phyloP scores from a whole-genome alignment of 2,329 filamentous ascomycete species.

The Coniosporium tulheliwenetii region DNA sequence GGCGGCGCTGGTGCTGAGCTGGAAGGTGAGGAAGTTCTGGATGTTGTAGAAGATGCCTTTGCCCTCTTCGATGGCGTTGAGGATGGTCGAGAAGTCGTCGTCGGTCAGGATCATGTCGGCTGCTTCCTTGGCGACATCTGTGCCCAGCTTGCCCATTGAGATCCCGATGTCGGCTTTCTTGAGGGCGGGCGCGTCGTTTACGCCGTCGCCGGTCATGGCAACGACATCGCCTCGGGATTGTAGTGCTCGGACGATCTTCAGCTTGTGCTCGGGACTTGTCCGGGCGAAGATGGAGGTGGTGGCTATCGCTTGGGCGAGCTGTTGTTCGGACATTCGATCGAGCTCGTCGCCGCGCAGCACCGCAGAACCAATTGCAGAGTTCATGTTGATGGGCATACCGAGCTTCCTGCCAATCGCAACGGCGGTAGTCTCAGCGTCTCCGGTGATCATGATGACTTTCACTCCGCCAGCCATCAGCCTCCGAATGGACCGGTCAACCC shows the following conservation, averaged over 20 bases:
- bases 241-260: constrained; percentile 87
- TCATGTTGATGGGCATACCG: constrained; percentile 72
- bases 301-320: constrained; percentile 70
- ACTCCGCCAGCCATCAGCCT: constrained; percentile 87
- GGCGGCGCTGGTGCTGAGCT: constrained; percentile 91
- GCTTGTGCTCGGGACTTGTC: constrained; percentile 92
- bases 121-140: constrained; percentile 92
- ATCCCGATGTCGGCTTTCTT: constrained; percentile 98
- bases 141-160: constrained; percentile 87
- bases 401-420: constrained; percentile 86
- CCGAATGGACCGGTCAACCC: constrained; percentile 77
- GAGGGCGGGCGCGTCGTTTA: constrained; percentile 90
- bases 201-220: constrained; percentile 96
- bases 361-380: constrained; percentile 41
- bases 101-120: constrained; percentile 88
- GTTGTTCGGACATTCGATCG: constrained; percentile 77
- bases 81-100: constrained; percentile 80
- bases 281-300: constrained; percentile 90
- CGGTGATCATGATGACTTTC: constrained; percentile 98
- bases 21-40: constrained; percentile 97
- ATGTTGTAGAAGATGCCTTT: constrained; percentile 99
- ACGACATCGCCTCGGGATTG: constrained; percentile 91
- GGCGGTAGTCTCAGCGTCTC: constrained; percentile 88
- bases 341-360: constrained; percentile 83
- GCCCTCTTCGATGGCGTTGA: constrained; percentile 92